Evolutionary conservation across 2,329 filamentous ascomycete genomes (phyloP).

Genomic region (Aspergillus novofumigatus): DNA sequence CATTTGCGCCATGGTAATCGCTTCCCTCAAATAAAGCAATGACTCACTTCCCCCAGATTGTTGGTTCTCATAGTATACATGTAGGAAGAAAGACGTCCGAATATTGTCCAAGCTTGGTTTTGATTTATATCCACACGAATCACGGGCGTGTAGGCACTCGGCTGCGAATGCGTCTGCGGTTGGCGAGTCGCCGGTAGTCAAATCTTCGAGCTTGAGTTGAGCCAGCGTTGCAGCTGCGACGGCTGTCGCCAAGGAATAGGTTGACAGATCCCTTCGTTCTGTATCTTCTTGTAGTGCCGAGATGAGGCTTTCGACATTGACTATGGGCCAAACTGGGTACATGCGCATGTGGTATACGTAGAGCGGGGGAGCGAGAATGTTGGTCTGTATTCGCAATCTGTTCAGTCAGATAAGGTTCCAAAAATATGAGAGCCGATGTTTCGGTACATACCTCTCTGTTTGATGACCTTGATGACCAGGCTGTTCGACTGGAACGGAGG

Average conservation of each 20-base stretch:
- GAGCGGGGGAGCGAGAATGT: constrained; percentile 29
- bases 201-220: constrained; percentile 42
- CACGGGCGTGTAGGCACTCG: constrained; percentile 34
- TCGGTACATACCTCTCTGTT: background rate
- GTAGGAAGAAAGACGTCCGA: constrained; percentile 49
- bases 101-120: constrained; percentile 39
- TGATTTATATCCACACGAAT: constrained; percentile 24
- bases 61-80: constrained; percentile 51
- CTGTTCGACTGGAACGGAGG: background rate
- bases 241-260: constrained; percentile 43
- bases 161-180: constrained; percentile 33
- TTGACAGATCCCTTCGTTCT: constrained; percentile 26
- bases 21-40: constrained; percentile 48
- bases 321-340: constrained; percentile 52
- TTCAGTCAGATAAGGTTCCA: background rate
- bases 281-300: constrained; percentile 32
- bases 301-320: constrained; percentile 44
- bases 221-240: constrained; percentile 48
- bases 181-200: constrained; percentile 20
- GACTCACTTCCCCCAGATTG: constrained; percentile 45
- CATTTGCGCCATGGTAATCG: constrained; percentile 51
- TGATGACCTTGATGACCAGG: background rate
- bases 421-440: background rate
- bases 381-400: constrained; percentile 13
- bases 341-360: constrained; percentile 49